A percentile compares a stretch with the other conserved stretches of the same genome.
phyloP scores from a whole-genome alignment of 768 basidiomycete genomes.

The Amyloporia xantha region DNA sequence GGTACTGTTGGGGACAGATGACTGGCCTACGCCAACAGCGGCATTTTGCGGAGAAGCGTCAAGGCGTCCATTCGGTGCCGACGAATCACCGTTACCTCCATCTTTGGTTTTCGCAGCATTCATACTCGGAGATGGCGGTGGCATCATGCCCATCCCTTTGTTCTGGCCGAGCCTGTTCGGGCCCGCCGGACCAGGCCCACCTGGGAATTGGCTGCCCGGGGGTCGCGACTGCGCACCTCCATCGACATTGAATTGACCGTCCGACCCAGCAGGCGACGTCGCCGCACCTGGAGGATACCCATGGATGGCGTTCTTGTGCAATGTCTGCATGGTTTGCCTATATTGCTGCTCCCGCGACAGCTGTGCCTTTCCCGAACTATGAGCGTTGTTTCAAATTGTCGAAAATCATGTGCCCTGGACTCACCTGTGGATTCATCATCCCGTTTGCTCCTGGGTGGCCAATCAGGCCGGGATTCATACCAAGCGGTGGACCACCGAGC shows the following conservation, averaged over 20 bases:
- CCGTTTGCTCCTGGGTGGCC: conserved; percentile 25
- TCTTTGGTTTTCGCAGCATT: conserved; percentile 16
- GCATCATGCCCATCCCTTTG: conserved; percentile 38
- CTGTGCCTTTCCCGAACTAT: no score
- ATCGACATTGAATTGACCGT: conserved; percentile 35
- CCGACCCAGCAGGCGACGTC: conserved; percentile 36
- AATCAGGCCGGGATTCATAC: conserved; percentile 37
- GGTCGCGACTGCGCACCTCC: conserved; percentile 19
- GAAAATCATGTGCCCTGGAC: no score
- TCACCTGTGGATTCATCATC: conserved; percentile 27
- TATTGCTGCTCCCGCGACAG: conserved; percentile 25
- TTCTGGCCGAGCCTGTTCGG: conserved; percentile 24
- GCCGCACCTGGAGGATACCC: conserved; percentile 26
- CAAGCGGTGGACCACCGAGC: conserved; percentile 27
- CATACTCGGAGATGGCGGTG: conserved; percentile 47
- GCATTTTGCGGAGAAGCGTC: conserved; percentile 20
- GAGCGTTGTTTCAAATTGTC: no score
- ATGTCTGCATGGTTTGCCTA: conserved; percentile 31
- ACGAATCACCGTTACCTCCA: conserved; percentile 1
- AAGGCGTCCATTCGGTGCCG: conserved; percentile 12
- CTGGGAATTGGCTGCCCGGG: conserved; percentile 27
- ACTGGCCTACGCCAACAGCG: conserved; percentile 10
- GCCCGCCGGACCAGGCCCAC: conserved; percentile 27
- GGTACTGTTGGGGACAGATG: not conserved
- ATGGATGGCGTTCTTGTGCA: conserved; percentile 27